Evolutionary conservation across 352 stramenopile species (phyloP).

Genomic region (Pythium folliculosum): DNA sequence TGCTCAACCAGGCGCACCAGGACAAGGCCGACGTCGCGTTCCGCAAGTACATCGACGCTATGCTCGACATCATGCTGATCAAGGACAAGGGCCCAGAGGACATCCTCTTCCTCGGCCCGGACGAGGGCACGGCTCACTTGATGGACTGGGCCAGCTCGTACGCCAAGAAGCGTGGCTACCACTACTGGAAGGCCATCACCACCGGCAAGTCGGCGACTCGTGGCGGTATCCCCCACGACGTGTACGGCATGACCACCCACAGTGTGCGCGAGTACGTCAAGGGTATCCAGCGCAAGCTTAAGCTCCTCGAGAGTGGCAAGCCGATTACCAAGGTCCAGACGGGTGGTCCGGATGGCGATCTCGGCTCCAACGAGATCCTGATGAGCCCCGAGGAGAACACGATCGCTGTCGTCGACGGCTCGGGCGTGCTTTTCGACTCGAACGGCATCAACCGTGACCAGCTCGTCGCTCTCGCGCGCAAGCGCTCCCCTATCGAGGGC

Average conservation of each 20-base stretch:
- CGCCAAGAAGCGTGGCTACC: slow-evolving; percentile 92
- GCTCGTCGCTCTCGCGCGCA: slow-evolving; percentile 92
- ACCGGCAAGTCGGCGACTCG: slow-evolving; percentile 94
- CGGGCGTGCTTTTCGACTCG: slow-evolving; percentile 93
- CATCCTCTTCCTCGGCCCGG: slow-evolving; percentile 96
- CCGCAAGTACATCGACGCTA: slow-evolving; percentile 96
- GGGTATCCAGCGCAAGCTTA: slow-evolving; percentile 91
- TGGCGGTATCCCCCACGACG: slow-evolving; percentile 97
- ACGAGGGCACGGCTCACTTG: slow-evolving; percentile 98
- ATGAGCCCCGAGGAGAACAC: slow-evolving; percentile 96
- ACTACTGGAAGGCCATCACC: slow-evolving; percentile 96
- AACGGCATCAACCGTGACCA: slow-evolving; percentile 92
- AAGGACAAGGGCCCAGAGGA: slow-evolving; percentile 94
- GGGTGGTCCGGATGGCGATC: slow-evolving; percentile 96
- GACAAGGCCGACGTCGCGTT: slow-evolving; percentile 89
- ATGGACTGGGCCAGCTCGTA: slow-evolving; percentile 95
- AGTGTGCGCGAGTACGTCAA: slow-evolving; percentile 97
- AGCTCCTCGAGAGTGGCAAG: slow-evolving; percentile 85
- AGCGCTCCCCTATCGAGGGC: slow-evolving; percentile 84
- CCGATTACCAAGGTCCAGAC: slow-evolving; percentile 97
- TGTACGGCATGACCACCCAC: slow-evolving; percentile 97
- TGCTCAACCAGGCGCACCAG: slow-evolving; percentile 92
- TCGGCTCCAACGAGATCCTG: slow-evolving; percentile 98
- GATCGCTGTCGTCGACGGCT: slow-evolving; percentile 94
- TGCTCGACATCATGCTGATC: slow-evolving; percentile 96